Conservation (phyloP, 2,329 filamentous ascomycete genomes). For the Cladobotryum mycophilum region DNA sequence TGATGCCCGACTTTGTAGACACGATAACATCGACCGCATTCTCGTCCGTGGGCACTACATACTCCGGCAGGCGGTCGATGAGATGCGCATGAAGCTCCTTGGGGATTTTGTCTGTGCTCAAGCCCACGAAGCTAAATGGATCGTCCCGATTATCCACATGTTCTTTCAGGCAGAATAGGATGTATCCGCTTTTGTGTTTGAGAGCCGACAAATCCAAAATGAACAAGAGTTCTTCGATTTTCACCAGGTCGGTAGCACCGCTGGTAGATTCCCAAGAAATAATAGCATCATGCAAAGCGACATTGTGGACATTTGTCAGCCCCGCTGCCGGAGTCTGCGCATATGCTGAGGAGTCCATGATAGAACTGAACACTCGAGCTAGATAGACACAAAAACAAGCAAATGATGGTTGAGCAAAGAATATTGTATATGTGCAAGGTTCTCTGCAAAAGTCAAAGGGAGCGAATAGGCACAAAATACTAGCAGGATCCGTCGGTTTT, state of each 20-base stretch:
- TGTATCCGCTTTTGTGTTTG: neutral
- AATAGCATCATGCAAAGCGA: conserved; percentile 18
- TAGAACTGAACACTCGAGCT: neutral
- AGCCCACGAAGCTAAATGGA: conserved; percentile 24
- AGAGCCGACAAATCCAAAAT: conserved; percentile 13
- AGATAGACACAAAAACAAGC: neutral
- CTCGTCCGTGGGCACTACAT: conserved; percentile 23
- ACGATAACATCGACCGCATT: conserved; percentile 55
- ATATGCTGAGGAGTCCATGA: neutral
- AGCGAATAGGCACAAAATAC: too few species aligned
- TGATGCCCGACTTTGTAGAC: conserved; percentile 60
- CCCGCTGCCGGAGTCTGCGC: neutral
- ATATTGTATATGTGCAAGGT: too few species aligned
- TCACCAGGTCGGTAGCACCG: conserved; percentile 11
- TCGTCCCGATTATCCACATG: conserved; percentile 18
- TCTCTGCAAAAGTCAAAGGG: too few species aligned
- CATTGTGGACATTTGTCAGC: conserved; percentile 13
- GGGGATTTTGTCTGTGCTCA: conserved; percentile 29
- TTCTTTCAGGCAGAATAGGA: conserved; percentile 36
- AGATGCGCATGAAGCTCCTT: conserved; percentile 30
- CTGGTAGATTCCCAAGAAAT: conserved; percentile 23
- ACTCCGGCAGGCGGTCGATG: conserved; percentile 31
- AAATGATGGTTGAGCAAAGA: too few species aligned
- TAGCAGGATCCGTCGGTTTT: too few species aligned
- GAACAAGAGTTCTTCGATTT: conserved; percentile 24